These are phyloP conservation scores for Prunus mira DNA, from an alignment of 306 rosid species.

Conservation along the genomic window DNA sequence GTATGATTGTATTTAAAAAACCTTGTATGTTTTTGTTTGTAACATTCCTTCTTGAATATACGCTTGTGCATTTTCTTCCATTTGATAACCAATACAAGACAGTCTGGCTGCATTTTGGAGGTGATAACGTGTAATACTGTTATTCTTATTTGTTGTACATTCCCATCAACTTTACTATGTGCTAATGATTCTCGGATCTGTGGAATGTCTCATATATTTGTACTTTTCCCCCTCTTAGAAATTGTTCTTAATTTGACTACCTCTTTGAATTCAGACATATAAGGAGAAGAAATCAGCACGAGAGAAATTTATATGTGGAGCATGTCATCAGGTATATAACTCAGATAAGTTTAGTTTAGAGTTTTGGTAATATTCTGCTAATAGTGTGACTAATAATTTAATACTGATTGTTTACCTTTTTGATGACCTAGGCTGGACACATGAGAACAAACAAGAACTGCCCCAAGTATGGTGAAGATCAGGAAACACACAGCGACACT, in stretches of 20 bases:
- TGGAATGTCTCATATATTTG: background rate
- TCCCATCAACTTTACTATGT: background rate
- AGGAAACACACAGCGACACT: slow-evolving; percentile 58
- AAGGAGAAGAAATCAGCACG: slow-evolving; percentile 94
- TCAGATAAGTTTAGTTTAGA: background rate
- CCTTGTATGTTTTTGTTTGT: background rate
- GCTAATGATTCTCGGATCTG: background rate
- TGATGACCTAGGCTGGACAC: slow-evolving; percentile 73
- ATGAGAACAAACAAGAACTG: slow-evolving; percentile 99
- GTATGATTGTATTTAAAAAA: background rate
- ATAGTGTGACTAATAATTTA: background rate
- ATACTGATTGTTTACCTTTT: slow-evolving; percentile 26
- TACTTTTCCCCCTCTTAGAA: slow-evolving; percentile 10
- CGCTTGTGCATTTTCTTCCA: background rate
- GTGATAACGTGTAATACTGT: background rate
- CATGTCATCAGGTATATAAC: slow-evolving; percentile 85
- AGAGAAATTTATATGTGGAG: slow-evolving; percentile 90
- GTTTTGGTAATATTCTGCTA: slow-evolving; percentile 1
- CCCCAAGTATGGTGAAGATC: slow-evolving; percentile 91
- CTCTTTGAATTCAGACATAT: slow-evolving; percentile 51
- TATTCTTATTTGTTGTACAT: background rate
- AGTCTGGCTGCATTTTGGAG: background rate
- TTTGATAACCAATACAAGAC: background rate
- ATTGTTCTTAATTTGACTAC: slow-evolving; percentile 17
- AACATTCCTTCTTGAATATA: background rate